Evolutionary conservation across 768 basidiomycete species (phyloP), one percentile per base, ranked within the genome.

Genomic region (Chalciporus sphaerocephalus): DNA sequence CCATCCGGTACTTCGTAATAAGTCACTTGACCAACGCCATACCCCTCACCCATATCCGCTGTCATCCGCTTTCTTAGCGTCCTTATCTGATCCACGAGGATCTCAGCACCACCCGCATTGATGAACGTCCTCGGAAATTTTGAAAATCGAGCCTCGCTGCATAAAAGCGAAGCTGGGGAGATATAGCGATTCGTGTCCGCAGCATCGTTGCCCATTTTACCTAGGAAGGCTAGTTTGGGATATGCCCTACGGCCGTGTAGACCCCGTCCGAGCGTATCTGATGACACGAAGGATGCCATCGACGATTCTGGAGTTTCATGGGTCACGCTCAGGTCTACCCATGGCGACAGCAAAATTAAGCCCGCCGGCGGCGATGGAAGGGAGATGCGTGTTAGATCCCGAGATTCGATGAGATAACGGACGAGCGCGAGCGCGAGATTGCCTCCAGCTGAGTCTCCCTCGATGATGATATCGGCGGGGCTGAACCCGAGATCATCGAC

Each of bases 371-470:
- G 50, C 33, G 46, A 32, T 46, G 43, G 36, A 35, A 38, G 44
- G 20, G 27, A 23, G 18, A 21, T 24, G 27, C 41, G 43, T 23
- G 32, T 16, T 47, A 37, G 39, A 40, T 52, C 58, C 37, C 67
- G 65, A 61, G 76, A 60, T 52, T 81, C 74, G 23, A 76, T 65
- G 38, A 87, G 71, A 55, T 79, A 80, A 20, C 80, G 77, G 24
- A 69, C 72, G 25, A 85, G 68, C 7, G 79, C 76, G 28, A 77
- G 70, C 0, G 78, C 79, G 27, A 89, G 74, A 57, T 88, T 83
- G 3, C 72, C 84, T 18, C 85, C 87, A 0, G 86, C 81, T 6
- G 83, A 88, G 55, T 88, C 83, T 9, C 85, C 85, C 16, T 71
- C 70, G 18, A 86, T 43, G 46, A 82, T 70, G 55, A 89, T 81